These are phyloP conservation scores for Aspergillus sp. DNA, from an alignment of 2,329 filamentous ascomycete genomes.

Conservation along the genomic window DNA sequence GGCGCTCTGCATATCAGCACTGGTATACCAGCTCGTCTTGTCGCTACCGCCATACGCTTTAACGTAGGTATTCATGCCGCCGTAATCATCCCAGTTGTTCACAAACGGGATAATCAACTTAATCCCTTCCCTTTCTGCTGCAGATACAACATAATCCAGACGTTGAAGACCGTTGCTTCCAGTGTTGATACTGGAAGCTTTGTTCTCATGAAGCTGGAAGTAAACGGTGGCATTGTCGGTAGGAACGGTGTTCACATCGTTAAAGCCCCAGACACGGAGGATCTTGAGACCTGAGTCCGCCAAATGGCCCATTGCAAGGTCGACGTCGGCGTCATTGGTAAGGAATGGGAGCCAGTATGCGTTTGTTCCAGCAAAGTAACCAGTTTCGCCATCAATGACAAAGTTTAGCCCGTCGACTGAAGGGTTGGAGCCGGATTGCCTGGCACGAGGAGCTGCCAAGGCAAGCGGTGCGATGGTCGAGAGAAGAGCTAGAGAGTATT, in stretches of 20 bases:
- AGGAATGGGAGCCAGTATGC: slow-evolving; percentile 55
- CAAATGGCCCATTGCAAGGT: slow-evolving; percentile 36
- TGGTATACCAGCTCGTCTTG: slow-evolving; percentile 59
- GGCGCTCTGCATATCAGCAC: slow-evolving; percentile 52
- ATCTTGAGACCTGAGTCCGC: slow-evolving; percentile 48
- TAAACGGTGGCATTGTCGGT: slow-evolving; percentile 44
- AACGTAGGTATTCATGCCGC: slow-evolving; percentile 62
- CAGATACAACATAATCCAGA: slow-evolving; percentile 63
- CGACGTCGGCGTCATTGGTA: slow-evolving; percentile 50
- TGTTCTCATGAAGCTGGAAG: slow-evolving; percentile 41
- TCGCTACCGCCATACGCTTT: slow-evolving; percentile 52
- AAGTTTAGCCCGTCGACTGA: slow-evolving; percentile 31
- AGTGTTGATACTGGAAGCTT: slow-evolving; percentile 58
- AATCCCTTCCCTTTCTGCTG: slow-evolving; percentile 59
- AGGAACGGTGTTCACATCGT: slow-evolving; percentile 45
- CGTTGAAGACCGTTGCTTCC: slow-evolving; percentile 63
- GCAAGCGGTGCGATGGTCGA: too few relatives aligned
- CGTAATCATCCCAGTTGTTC: slow-evolving; percentile 70
- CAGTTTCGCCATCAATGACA: slow-evolving; percentile 38
- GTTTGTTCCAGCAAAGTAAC: slow-evolving; percentile 52
- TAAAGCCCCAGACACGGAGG: slow-evolving; percentile 56
- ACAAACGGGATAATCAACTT: slow-evolving; percentile 60
- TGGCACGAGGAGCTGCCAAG: too few relatives aligned
- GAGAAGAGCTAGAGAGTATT: too few relatives aligned
- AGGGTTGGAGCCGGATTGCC: not conserved